Percentiles rank a stretch among this genome's conserved stretches.
Evolutionary conservation across 2,329 filamentous ascomycete species (phyloP).

Genomic region (Pseudogymnoascus sp.): DNA sequence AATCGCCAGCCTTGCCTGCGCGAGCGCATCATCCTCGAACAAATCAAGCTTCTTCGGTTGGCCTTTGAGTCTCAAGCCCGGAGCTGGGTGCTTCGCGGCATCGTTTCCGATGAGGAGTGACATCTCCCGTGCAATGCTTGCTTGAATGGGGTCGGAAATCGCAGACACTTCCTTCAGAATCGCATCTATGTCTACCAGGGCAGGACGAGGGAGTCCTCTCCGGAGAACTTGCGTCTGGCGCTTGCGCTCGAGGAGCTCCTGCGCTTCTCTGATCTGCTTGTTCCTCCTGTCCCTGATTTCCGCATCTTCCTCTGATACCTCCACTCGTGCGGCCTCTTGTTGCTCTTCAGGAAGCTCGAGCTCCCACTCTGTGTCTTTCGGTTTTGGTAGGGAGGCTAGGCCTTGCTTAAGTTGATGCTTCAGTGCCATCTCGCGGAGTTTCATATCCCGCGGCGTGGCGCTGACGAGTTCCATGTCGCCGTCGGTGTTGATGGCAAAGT

Average conservation of each 20-base stretch:
- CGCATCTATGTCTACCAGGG: slow-evolving; percentile 58
- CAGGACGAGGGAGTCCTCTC: slow-evolving; percentile 68
- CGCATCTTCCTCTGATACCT: slow-evolving; percentile 48
- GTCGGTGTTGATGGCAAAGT: slow-evolving; percentile 70
- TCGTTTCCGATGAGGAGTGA: slow-evolving; percentile 76
- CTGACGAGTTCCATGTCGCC: slow-evolving; percentile 57
- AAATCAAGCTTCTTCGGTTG: slow-evolving; percentile 48
- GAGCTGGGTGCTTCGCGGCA: slow-evolving; percentile 63
- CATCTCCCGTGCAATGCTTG: slow-evolving; percentile 66
- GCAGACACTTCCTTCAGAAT: slow-evolving; percentile 56
- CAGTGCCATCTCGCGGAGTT: slow-evolving; percentile 58
- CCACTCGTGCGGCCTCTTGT: slow-evolving; percentile 45
- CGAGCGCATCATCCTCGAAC: slow-evolving; percentile 63
- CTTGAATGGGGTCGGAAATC: slow-evolving; percentile 54
- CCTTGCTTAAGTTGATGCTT: slow-evolving; percentile 61
- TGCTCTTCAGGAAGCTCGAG: slow-evolving; percentile 83
- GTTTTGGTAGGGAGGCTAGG: slow-evolving; percentile 78
- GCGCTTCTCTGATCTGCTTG: slow-evolving; percentile 61
- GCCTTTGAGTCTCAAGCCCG: slow-evolving; percentile 56
- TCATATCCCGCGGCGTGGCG: slow-evolving; percentile 69
- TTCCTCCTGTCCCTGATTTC: slow-evolving; percentile 76
- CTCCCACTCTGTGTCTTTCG: slow-evolving; percentile 90
- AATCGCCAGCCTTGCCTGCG: slow-evolving; percentile 68
- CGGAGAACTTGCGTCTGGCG: slow-evolving; percentile 90
- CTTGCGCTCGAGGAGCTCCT: slow-evolving; percentile 62